A percentile compares a stretch with the other conserved stretches of the same genome.
Evolutionary conservation across 176 grass and related monocot genomes (phyloP).

Genomic region (Raddia distichophylla): DNA sequence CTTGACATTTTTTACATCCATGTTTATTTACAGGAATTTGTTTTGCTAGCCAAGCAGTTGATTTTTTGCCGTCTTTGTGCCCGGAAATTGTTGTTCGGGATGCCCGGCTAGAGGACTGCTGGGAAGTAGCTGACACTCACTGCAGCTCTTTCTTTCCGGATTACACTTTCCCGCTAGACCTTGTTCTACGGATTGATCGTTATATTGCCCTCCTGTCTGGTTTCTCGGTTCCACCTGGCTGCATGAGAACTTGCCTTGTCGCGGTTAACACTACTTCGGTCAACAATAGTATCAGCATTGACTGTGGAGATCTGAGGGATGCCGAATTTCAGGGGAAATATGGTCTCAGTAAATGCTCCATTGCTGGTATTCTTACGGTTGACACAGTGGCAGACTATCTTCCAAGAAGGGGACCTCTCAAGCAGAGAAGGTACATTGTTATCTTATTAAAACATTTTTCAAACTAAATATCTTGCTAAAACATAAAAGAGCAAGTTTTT

Average conservation of each 20-base stretch:
- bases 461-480: not conserved
- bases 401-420: constrained; percentile 77
- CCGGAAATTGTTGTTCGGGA: constrained; percentile 76
- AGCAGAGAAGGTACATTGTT: constrained; percentile 82
- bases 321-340: constrained; percentile 55
- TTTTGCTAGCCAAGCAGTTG: constrained; percentile 63
- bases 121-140: constrained; percentile 97
- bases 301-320: constrained; percentile 59
- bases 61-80: constrained; percentile 70
- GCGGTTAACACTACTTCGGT: constrained; percentile 48
- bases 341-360: constrained; percentile 50
- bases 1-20: constrained; percentile 15
- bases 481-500: not conserved
- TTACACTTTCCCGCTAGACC: constrained; percentile 83
- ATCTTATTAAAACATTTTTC: not conserved
- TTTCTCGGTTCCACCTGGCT: constrained; percentile 77
- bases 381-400: constrained; percentile 89
- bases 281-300: constrained; percentile 40
- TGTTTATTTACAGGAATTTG: constrained; percentile 48
- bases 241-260: constrained; percentile 90
- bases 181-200: constrained; percentile 77
- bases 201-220: constrained; percentile 74
- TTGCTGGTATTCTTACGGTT: constrained; percentile 84
- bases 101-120: constrained; percentile 80
- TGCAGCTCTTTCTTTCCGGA: constrained; percentile 92